Evolutionary conservation across 768 basidiomycete species (phyloP), one percentile per base, ranked within the genome.

Genomic region (Tulasnella sp.): DNA sequence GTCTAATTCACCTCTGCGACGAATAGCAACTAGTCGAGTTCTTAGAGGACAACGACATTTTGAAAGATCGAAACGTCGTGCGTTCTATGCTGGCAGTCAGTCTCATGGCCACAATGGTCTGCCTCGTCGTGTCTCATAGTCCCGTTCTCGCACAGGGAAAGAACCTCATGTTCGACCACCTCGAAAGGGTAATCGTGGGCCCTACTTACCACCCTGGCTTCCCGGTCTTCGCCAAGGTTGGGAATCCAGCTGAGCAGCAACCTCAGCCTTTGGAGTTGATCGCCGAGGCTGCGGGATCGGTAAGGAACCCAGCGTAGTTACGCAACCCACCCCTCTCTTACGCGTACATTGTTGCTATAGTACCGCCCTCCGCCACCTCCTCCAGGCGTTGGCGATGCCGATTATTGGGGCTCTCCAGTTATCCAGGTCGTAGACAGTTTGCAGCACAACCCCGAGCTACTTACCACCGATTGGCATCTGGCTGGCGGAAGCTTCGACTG

Each of bases 121-220:
- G 48, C 18, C 18, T 50, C 22, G 18, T 31, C n/a, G 11, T 12
- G n/a, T 8, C 60, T 64, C 14, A 28, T 11, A 0, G 7, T 0
- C 28, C 28, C 12, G 16, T 34, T 14, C n/a, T n/a, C 54, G 24
- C 5, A 69, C 64, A 69, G 64, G 28, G 24, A 31, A 28, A 69
- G 12, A 69, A 69, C 34, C 64, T 69, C 64, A 69, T 69, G 64
- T 69, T 69, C 34, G 64, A 69, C 18, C 64, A 69, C 34, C 20
- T 69, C 2, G 64, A 69, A 34, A 28, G 64, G 12, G 31, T 69
- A 11, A 37, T 69, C 16, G 64, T 16, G 12, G 64, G 64, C 7
- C 64, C 64, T 31, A 28, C 18, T 69, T 6, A 1, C 16, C 12
- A 28, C 3, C 37, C 64, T 4, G 37, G 31, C 64, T n/a, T 0